Percentiles rank a stretch among this genome's conserved stretches.
Evolutionary conservation across 106 monocot genomes (phyloP).

Genomic region (Dendrobium chrysotoxum): DNA sequence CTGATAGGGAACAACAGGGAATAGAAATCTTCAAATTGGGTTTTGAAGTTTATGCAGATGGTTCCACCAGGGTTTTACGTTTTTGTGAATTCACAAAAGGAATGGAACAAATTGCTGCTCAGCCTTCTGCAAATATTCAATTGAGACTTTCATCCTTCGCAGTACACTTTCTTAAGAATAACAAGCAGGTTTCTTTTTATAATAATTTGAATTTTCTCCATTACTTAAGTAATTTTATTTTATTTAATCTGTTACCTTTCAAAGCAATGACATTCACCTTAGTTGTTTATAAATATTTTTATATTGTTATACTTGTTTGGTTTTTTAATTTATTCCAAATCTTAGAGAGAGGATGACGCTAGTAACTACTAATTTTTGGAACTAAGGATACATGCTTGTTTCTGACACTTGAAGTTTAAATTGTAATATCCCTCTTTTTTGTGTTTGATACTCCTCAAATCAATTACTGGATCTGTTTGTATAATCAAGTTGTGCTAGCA

Average conservation of each 20-base stretch:
- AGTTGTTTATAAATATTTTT: not conserved
- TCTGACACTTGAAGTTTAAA: no score
- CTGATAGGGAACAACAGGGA: constrained; percentile 30
- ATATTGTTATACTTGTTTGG: not conserved
- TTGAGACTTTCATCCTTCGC: constrained; percentile 40
- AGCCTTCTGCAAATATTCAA: constrained; percentile 36
- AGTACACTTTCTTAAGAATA: constrained; percentile 49
- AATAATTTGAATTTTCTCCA: not conserved
- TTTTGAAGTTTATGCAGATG: constrained; percentile 87
- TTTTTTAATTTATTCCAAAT: not conserved
- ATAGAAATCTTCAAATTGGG: constrained; percentile 46
- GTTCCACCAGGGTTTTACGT: constrained; percentile 66
- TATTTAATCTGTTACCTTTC: not conserved
- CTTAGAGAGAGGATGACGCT: no score
- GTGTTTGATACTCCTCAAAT: no score
- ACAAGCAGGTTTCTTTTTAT: constrained; percentile 41
- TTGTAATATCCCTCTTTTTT: no score
- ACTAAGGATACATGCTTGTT: no score
- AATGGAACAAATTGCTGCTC: constrained; percentile 39
- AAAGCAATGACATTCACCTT: not conserved
- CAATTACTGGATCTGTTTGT: no score
- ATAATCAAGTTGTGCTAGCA: no score
- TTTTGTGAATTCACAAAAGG: constrained; percentile 48
- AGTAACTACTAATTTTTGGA: no score
- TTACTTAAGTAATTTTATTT: not conserved